These are phyloP conservation scores for Salvia sclarea DNA, from an alignment of 305 asterid species.

Conservation along the genomic window DNA sequence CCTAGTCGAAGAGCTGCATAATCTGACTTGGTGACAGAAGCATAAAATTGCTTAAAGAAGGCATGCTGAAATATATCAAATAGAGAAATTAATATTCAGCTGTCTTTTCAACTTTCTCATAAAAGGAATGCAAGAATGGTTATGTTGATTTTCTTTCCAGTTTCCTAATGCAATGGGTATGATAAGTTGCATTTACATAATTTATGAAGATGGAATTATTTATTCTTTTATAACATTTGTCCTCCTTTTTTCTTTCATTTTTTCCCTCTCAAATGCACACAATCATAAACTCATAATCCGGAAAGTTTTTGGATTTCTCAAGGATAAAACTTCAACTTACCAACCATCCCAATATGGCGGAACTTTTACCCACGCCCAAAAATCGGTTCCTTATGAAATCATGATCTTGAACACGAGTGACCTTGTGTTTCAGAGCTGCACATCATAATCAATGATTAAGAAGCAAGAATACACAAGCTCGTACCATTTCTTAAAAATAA, in stretches of 20 bases:
- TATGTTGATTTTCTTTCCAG: not conserved
- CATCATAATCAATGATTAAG: slow-evolving; percentile 18
- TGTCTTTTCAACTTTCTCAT: not conserved
- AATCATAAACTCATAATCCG: not conserved
- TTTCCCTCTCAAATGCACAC: not conserved
- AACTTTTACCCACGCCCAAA: slow-evolving; percentile 64
- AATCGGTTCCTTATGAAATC: slow-evolving; percentile 82
- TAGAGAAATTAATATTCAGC: slow-evolving; percentile 12
- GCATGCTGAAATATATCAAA: slow-evolving; percentile 59
- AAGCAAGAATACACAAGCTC: not conserved
- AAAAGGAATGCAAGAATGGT: not conserved
- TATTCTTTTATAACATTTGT: not conserved
- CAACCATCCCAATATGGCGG: slow-evolving; percentile 66
- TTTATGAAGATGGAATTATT: not conserved
- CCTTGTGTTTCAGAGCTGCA: slow-evolving; percentile 65
- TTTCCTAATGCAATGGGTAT: not conserved
- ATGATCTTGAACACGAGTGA: slow-evolving; percentile 81
- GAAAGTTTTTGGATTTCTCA: not conserved
- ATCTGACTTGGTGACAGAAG: slow-evolving; percentile 89
- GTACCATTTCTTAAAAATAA: not conserved
- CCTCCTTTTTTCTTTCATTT: not conserved
- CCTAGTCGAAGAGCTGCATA: slow-evolving; percentile 87
- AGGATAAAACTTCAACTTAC: slow-evolving; percentile 46
- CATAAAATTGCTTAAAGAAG: slow-evolving; percentile 88
- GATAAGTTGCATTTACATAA: not conserved